Percentiles rank a stretch among this genome's conserved stretches.
phyloP scores from a whole-genome alignment of 2,329 filamentous ascomycete genomes.

The Cytospora schulzeri region DNA sequence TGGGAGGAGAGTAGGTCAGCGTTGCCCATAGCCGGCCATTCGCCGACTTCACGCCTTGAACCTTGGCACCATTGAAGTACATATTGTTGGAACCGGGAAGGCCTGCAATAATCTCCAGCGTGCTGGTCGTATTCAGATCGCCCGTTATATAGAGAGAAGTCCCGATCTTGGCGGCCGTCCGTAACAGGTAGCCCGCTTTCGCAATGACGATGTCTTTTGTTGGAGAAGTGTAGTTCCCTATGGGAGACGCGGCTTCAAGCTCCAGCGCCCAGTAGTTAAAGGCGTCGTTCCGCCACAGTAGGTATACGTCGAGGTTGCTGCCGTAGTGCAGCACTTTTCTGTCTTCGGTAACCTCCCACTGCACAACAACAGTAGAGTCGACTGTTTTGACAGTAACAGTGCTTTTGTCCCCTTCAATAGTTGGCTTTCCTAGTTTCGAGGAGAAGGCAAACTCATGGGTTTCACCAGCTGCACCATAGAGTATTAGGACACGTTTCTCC shows the following conservation, averaged over 20 bases:
- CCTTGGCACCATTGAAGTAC: conserved; percentile 46
- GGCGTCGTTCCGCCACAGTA: conserved; percentile 61
- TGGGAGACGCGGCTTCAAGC: conserved; percentile 36
- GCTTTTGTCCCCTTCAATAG: conserved; percentile 31
- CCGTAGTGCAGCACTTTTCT: conserved; percentile 39
- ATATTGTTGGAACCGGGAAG: conserved; percentile 50
- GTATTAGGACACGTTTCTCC: conserved; percentile 59
- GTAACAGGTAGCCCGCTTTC: conserved; percentile 65
- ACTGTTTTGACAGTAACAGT: conserved; percentile 30
- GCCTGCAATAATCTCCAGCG: conserved; percentile 69
- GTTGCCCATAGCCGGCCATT: conserved; percentile 48
- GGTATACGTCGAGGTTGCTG: conserved; percentile 45
- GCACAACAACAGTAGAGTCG: conserved; percentile 32
- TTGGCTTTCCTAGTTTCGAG: conserved; percentile 20
- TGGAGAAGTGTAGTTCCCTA: conserved; percentile 39
- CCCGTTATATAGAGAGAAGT: conserved; percentile 64
- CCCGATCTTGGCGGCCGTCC: conserved; percentile 58
- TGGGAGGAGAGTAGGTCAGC: conserved; percentile 51
- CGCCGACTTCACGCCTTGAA: conserved; percentile 29
- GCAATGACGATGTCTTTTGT: conserved; percentile 50
- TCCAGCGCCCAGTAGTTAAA: conserved; percentile 72
- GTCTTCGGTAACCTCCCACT: conserved; percentile 37
- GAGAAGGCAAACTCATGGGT: conserved; percentile 62
- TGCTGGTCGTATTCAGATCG: conserved; percentile 71
- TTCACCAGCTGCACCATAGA: conserved; percentile 66